These are phyloP conservation scores for Cynanchum wilfordii DNA, from an alignment of 257 asterid species.

Conservation along the genomic window DNA sequence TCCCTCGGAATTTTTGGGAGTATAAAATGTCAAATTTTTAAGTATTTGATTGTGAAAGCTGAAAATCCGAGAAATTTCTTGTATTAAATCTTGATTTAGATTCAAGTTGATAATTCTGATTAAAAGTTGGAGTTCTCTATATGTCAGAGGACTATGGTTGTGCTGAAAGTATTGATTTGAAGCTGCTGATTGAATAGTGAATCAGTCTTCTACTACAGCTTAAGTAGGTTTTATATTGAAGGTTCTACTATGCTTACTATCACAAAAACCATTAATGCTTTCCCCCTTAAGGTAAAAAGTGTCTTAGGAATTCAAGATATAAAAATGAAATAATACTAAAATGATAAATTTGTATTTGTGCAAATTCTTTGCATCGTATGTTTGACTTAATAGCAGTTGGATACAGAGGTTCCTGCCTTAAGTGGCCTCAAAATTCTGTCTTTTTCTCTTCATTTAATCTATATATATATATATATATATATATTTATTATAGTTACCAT, in stretches of 20 bases:
- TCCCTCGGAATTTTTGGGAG: not conserved
- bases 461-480: not conserved
- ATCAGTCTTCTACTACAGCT: not conserved
- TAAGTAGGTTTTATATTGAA: slow-evolving; percentile 1
- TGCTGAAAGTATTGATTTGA: not conserved
- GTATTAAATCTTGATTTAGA: not conserved
- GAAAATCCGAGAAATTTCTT: not conserved
- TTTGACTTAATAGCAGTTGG: not conserved
- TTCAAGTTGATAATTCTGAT: not conserved
- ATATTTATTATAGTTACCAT: not conserved
- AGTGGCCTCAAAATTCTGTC: not conserved
- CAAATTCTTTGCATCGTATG: not conserved
- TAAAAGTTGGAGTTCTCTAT: not conserved
- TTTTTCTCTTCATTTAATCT: not conserved
- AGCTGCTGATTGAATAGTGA: slow-evolving; percentile 3
- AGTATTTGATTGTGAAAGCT: not conserved
- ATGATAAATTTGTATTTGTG: not conserved
- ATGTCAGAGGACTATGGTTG: not conserved
- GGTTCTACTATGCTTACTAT: not conserved
- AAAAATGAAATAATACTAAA: not conserved
- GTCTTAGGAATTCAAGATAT: not conserved
- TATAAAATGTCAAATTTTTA: not conserved
- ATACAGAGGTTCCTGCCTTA: not conserved
- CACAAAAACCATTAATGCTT: not conserved
- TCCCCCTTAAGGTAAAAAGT: not conserved